Conservation (phyloP, 306 rosid species). For the Heteromeles arbutifolia region DNA sequence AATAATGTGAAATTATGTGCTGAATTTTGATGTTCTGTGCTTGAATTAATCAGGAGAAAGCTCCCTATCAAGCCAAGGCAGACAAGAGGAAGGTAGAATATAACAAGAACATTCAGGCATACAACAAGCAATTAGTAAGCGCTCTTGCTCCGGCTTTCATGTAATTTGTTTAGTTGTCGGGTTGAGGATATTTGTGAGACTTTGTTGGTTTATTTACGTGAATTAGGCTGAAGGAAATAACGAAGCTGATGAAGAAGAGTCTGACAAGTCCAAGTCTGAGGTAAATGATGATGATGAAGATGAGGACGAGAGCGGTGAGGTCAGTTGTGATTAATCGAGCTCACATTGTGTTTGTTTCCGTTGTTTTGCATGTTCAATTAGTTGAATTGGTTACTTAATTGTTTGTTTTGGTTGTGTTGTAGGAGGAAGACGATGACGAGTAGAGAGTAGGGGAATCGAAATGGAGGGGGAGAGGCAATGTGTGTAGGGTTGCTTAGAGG, state of each 20-base stretch:
- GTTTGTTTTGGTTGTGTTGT: not conserved
- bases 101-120: slow-evolving; percentile 41
- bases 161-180: not conserved
- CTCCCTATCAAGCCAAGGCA: slow-evolving; percentile 61
- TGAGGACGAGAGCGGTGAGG: slow-evolving; percentile 54
- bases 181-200: not conserved
- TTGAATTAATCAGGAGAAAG: slow-evolving; percentile 50
- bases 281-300: slow-evolving; percentile 81
- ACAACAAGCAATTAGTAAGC: slow-evolving; percentile 50
- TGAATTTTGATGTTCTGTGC: not conserved
- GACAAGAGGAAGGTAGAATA: slow-evolving; percentile 72
- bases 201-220: not conserved
- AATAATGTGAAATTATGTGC: not conserved
- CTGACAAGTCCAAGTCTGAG: slow-evolving; percentile 87
- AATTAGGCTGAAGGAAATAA: slow-evolving; percentile 51
- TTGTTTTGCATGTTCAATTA: not conserved
- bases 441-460: not conserved
- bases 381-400: not conserved
- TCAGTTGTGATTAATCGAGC: not conserved
- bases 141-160: not conserved
- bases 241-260: slow-evolving; percentile 64
- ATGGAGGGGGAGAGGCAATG: not conserved
- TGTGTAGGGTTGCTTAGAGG: slow-evolving; percentile 25
- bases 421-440: slow-evolving; percentile 60
- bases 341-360: not conserved